A percentile compares a stretch with the other conserved stretches of the same genome.
Evolutionary conservation across 805 yeast genomes (phyloP).

Genomic region (Zygotorulaspora sp.): DNA sequence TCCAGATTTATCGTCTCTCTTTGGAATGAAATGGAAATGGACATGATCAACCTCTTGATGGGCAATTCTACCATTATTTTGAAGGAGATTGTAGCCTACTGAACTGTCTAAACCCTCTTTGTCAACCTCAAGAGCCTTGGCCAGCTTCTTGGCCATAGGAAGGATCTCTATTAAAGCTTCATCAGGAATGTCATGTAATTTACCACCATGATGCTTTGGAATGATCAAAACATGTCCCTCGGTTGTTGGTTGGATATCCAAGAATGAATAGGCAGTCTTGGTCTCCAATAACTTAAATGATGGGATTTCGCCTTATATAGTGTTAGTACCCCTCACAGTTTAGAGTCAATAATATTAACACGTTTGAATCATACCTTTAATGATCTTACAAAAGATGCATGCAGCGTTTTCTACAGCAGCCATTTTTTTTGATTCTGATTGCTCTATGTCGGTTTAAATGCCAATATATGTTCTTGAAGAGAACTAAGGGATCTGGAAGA

Average conservation of each 20-base stretch:
- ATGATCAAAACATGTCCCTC: conserved; percentile 85
- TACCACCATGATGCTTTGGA: conserved; percentile 92
- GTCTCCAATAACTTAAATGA: conserved; percentile 87
- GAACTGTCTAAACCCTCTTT: conserved; percentile 55
- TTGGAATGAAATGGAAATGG: conserved; percentile 95
- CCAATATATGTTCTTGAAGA: no score
- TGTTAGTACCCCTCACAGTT: conserved; percentile 1
- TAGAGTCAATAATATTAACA: neutral
- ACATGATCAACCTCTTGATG: conserved; percentile 96
- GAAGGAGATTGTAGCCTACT: conserved; percentile 77
- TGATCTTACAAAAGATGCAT: conserved; percentile 91
- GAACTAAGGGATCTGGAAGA: no score
- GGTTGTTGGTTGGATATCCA: conserved; percentile 91
- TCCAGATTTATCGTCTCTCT: conserved; percentile 68
- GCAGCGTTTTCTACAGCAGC: conserved; percentile 43
- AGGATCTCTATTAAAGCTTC: conserved; percentile 80
- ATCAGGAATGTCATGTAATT: conserved; percentile 88
- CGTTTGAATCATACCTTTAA: conserved; percentile 61
- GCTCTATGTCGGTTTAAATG: neutral
- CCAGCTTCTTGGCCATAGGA: conserved; percentile 84
- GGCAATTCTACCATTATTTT: conserved; percentile 92
- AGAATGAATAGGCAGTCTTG: conserved; percentile 71
- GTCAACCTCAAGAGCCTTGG: conserved; percentile 63
- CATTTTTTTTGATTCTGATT: conserved; percentile 1
- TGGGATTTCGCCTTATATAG: conserved; percentile 76